Base-by-base conservation (phyloP, 352 stramenopile genomes). In the Elongisporangium undulatum region DNA sequence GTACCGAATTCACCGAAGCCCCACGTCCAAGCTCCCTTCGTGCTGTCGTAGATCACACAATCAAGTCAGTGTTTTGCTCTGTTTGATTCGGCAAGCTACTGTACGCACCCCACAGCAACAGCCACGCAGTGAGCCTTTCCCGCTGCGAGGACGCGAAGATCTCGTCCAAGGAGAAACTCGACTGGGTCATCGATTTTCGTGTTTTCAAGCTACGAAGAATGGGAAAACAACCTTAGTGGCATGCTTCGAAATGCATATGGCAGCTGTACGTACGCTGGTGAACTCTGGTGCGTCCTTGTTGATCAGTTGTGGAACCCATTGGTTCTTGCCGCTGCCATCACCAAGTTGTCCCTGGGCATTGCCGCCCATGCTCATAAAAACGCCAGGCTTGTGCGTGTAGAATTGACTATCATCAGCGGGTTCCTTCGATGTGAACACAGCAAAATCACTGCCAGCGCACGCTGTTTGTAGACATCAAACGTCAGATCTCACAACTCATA, bases 351-450 rank as follows among this genome's bases (percentile, higher is more conserved):
- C 81, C 51, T 93, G 76, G 2, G 66, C 72, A 61, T 93, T 93
- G 23, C 71, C 83, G 3, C 84, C 84, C 81, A 93, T 89, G 45
- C 74, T 83, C 81, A 93, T 90, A 55, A 89, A 84, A 15, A 93
- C 84, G 23, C 84, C 84, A 20, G 79, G 84, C 22, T 79, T 86
- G 49, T 90, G 68, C 13, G 77, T 87, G 62, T 89, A 87, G 54
- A 93, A 93, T 54, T 91, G 81, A 57, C 78, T 74, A 22, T 87
- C 77, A 49, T 93, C 84, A 8, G 75, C 69, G n/a, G 62, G 68
- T 39, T 89, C 74, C 50, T 75, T 76, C 15, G 84, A 87, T 17
- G 78, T 90, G 71, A 91, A 84, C 24, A 93, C 19, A 34, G 85
- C 69, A 55, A 93, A 93, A 53, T 93, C 84, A 19, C 69, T 72